Conservation (phyloP, 1,284 basidiomycete genomes). For the Moniliophthora roreri region DNA sequence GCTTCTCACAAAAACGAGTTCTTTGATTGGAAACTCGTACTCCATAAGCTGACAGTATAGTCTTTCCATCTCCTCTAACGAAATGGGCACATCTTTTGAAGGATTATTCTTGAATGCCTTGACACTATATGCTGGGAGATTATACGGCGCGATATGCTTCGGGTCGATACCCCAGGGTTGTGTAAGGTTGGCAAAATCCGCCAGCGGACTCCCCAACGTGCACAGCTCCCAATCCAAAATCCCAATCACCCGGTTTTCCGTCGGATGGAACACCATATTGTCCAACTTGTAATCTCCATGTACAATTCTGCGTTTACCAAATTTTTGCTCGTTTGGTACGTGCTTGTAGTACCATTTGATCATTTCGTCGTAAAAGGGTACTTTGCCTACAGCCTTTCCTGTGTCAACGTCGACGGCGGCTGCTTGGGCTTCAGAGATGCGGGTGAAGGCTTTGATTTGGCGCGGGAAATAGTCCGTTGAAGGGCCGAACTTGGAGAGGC, state of each 20-base stretch:
- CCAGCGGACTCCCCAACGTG: slow-evolving; percentile 89
- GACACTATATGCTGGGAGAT: slow-evolving; percentile 20
- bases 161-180: slow-evolving; percentile 79
- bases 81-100: slow-evolving; percentile 53
- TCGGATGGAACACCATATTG: slow-evolving; percentile 93
- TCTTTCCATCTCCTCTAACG: slow-evolving; percentile 72
- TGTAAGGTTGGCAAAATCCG: slow-evolving; percentile 90
- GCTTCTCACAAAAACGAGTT: slow-evolving; percentile 78
- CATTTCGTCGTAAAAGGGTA: slow-evolving; percentile 75
- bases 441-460: slow-evolving; percentile 84
- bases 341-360: slow-evolving; percentile 75
- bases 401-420: slow-evolving; percentile 65
- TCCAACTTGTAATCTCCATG: slow-evolving; percentile 98
- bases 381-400: slow-evolving; percentile 56
- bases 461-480: slow-evolving; percentile 84
- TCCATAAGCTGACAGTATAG: slow-evolving; percentile 68
- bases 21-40: slow-evolving; percentile 68
- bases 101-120: slow-evolving; percentile 66
- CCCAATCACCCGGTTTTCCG: slow-evolving; percentile 89
- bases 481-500: slow-evolving; percentile 80
- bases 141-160: slow-evolving; percentile 21
- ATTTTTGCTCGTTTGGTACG: slow-evolving; percentile 73
- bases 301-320: slow-evolving; percentile 70
- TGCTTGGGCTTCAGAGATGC: slow-evolving; percentile 73
- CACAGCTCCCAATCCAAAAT: slow-evolving; percentile 97